Base-by-base conservation (phyloP, 169 alveolate species). In the Plasmodium cynomolgi region DNA sequence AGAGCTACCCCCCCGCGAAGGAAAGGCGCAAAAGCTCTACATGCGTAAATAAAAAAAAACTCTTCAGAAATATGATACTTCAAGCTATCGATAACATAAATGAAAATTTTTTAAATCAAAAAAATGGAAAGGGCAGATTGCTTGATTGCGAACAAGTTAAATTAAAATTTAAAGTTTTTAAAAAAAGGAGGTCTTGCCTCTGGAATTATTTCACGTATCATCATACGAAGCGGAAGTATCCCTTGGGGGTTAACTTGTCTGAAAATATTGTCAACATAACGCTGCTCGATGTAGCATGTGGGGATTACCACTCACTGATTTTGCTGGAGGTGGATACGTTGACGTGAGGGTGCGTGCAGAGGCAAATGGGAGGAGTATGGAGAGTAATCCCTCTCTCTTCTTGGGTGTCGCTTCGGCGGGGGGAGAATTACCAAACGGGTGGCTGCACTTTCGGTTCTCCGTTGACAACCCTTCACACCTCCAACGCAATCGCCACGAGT, bases 141-240 rank as follows among this genome's bases (percentile, higher is more conserved):
- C 54, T 23, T 5, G 50, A 80, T 29, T 56, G 56, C 20, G 90
- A 79, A 72, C 39, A 90, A 29, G 90, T 47, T 0, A 90, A 90
- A 68, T 23, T 33, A 71, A 80, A 81, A 62, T 90, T 90, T 90
- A 90, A 90, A 68, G 83, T 90, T 26, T 90, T 90, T 54, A 90
- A 90, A 90, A 90, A 68, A 68, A 79, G 94, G 73, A 79, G 82
- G 34, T 79, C 94, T n/a, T 90, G 94, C 37, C 68, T 90, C 26
- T 90, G 94, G 94, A 90, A 90, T 79, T 90, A 79, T 58, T 90
- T 90, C 58, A 90, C 90, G n/a, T 90, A 90, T 58, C 83, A 90
- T 79, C 47, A 90, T 9, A 74, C 37, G 11, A 90, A 54, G 73
- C 58, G 83, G 50, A 80, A 68, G 47, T 20, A 54, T 20, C 17